Base-by-base conservation (phyloP, 75 land plant genomes). In the Pseudotsuga menziesii region DNA sequence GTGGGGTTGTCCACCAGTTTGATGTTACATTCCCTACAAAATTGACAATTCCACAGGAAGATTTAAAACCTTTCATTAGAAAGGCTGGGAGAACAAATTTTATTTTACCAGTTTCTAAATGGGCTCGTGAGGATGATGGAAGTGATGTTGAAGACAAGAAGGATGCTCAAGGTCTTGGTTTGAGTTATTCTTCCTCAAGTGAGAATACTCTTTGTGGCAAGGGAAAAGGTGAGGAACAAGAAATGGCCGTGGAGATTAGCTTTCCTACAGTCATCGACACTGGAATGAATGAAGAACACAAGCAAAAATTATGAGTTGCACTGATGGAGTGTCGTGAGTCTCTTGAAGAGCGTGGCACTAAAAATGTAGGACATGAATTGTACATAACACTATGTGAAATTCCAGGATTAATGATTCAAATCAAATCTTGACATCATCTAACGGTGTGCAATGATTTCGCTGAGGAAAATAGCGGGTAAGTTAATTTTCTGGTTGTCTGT, bases 251-350 rank as follows among this genome's bases (percentile, higher is more conserved):
- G 75, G 91, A 87, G 58, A 29, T 60, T 56, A 84, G 78, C 52
- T 39, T 70, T 61, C 76, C 76, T 60, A 11, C 79, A 19, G 88
- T 76, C 5, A 77, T 78, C 44, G 97, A 94, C 52, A 86, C 58
- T 63, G 85, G 82, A 62, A 81, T 92, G 81, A 96, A 81, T 82
- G 98, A 96, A 77, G 99, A 94, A 74, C 88, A 12, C 85, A 96
- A 97, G 78, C 97, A 96, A 80, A 94, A 96, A 81, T 59, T 96
- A 64, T 84, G 99, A 72, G 98, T 90, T 61, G 92, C 94, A 74
- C 79, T 96, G 48, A 90, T 96, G 66, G 99, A 94, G 78, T 96
- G 92, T 55, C 90, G 98, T 61, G 99, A 92, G 74, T 94, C 95
- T 62, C 95, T 96, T 77, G 99, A 96, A 79, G 99, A 96, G 36